Base-by-base conservation (phyloP, 805 yeast genomes). In the Wickerhamomyces queroliae region DNA sequence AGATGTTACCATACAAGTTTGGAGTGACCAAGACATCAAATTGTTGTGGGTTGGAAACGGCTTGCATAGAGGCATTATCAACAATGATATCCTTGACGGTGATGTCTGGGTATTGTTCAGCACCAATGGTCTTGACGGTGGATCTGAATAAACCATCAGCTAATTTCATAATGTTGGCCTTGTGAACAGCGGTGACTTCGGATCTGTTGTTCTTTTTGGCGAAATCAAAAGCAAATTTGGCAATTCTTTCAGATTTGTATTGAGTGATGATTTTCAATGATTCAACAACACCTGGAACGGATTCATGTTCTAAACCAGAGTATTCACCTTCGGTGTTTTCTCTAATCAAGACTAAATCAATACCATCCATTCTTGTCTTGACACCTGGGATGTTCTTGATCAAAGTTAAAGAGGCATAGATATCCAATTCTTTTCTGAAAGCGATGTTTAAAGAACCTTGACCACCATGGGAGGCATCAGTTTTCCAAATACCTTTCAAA, bases 311-410 rank as follows among this genome's bases (percentile, higher is more conserved):
- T 58, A 93, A 76, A 58, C 98, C 98, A 38, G 98, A 91, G 74
- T 88, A 91, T 70, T 91, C 98, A 71, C 96, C 97, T 72, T 91
- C 98, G 53, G 97, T 91, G 76, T 93, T 93, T 70, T 93, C 99
- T 76, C 99, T 88, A 62, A 93, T 95, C 50, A 93, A 75, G 30
- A 90, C 96, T 61, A 91, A 77, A 70, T 90, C 96, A 50, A 91
- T 86, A 52, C 85, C 89, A 46, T 83, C 76, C 61, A 89, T 77
- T 66, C 90, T 87, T 45, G 95, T 82, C 66, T 87, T 76, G 49
- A 90, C 95, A 65, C 98, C 98, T 45, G 95, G 93, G 46, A 93
- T 78, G 67, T 86, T 84, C 72, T 90, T 88, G 74, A 89, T 88
- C 55, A 89, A 74, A n/a, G 93, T 95, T 49, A 91, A 77, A 26